Conservation (phyloP, 768 basidiomycete species). For the Cubamyces sp. region DNA sequence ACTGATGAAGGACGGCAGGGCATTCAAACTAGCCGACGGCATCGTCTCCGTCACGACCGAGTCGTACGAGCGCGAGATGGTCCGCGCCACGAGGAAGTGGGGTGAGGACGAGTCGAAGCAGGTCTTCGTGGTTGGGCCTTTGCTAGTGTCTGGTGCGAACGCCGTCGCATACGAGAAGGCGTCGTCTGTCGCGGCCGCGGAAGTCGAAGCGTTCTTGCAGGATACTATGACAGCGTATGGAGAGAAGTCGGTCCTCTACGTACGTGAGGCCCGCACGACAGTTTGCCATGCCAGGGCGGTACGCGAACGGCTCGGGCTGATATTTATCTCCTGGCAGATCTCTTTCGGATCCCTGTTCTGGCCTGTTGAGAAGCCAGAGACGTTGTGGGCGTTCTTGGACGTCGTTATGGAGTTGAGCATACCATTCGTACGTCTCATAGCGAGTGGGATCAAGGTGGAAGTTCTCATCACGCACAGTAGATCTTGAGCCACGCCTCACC, state of each 20-base stretch:
- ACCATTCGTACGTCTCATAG: slow-evolving; percentile 26
- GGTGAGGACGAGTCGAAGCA: slow-evolving; percentile 21
- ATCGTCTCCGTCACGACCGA: slow-evolving; percentile 20
- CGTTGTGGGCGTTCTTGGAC: slow-evolving; percentile 30
- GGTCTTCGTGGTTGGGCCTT: slow-evolving; percentile 24
- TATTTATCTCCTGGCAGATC: slow-evolving; percentile 14
- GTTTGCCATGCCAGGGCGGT: neutral
- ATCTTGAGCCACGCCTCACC: slow-evolving; percentile 14
- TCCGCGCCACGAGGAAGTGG: slow-evolving; percentile 21
- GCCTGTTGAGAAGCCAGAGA: slow-evolving; percentile 27
- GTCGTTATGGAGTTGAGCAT: slow-evolving; percentile 28
- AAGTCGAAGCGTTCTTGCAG: slow-evolving; percentile 26
- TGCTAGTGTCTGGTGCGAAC: slow-evolving; percentile 1
- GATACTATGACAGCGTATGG: slow-evolving; percentile 21
- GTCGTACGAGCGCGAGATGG: slow-evolving; percentile 25
- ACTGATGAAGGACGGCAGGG: neutral
- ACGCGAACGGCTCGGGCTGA: neutral
- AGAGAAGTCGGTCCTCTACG: slow-evolving; percentile 29
- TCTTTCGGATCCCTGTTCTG: slow-evolving; percentile 33
- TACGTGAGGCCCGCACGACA: slow-evolving; percentile 3
- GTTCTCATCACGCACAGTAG: neutral
- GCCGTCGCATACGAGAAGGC: slow-evolving; percentile 15
- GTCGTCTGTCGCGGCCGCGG: slow-evolving; percentile 13
- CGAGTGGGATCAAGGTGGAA: too few relatives aligned
- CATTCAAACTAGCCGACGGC: slow-evolving; percentile 21